These are phyloP conservation scores for Eucalyptus sp. DNA, from an alignment of 345 rosid species.

Conservation along the genomic window DNA sequence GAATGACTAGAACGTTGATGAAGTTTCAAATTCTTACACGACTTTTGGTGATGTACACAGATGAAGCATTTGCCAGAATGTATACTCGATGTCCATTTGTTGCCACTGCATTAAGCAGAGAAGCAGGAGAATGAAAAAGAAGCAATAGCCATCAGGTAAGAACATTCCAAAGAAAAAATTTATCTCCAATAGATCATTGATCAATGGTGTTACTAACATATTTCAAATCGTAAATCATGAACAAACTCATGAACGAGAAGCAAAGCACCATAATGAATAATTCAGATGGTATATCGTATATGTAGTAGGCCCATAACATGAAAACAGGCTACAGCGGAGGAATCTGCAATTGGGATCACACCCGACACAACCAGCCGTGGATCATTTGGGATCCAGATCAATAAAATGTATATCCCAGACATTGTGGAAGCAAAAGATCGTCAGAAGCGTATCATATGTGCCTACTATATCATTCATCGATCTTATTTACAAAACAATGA, in stretches of 20 bases:
- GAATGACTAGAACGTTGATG: neutral
- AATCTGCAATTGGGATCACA: neutral
- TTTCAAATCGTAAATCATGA: neutral
- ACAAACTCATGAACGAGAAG: neutral
- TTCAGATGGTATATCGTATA: neutral
- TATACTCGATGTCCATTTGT: conserved; percentile 99
- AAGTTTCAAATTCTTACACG: conserved; percentile 45
- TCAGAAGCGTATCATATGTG: neutral
- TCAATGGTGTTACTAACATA: neutral
- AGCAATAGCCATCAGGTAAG: neutral
- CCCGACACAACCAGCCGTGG: neutral
- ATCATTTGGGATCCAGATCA: neutral
- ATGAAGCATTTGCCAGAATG: conserved; percentile 99
- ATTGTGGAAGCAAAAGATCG: neutral
- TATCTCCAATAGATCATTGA: neutral
- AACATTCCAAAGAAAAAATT: neutral
- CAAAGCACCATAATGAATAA: neutral
- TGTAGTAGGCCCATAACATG: neutral
- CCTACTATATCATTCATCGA: neutral
- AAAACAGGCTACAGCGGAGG: neutral
- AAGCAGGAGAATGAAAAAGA: neutral
- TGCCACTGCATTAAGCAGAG: conserved; percentile 65
- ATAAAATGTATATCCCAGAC: neutral
- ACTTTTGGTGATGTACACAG: conserved; percentile 97
- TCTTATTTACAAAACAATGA: neutral